Percentiles rank a stretch among this genome's conserved stretches.
Evolutionary conservation across 179 eudicot genomes (phyloP).

Genomic region (Dionaea muscipula): DNA sequence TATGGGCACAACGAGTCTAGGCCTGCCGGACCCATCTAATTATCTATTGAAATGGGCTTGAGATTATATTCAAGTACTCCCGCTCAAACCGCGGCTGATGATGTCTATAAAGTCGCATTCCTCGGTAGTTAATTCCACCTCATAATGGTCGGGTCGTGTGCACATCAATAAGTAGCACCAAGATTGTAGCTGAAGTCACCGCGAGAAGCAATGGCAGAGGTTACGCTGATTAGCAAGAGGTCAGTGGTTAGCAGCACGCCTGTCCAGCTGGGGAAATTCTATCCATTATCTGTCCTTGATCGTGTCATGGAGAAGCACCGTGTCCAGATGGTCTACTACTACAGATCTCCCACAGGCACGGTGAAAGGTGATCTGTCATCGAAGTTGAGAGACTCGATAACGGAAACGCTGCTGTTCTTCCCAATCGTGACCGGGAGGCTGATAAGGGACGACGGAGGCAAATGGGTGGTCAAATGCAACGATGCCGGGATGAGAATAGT

Average conservation of each 20-base stretch:
- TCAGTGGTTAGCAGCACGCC: slow-evolving; percentile 36
- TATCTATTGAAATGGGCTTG: too few relatives aligned
- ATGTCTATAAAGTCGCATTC: too few relatives aligned
- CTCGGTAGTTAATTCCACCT: too few relatives aligned
- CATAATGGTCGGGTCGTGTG: too few relatives aligned
- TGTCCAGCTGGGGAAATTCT: slow-evolving; percentile 29
- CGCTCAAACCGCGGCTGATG: too few relatives aligned
- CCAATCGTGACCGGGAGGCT: slow-evolving; percentile 39
- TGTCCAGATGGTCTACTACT: slow-evolving; percentile 34
- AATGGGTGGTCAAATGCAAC: slow-evolving; percentile 56
- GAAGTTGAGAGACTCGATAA: slow-evolving; percentile 22
- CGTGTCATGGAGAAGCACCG: slow-evolving; percentile 42
- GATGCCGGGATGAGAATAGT: slow-evolving; percentile 55
- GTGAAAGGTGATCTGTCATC: slow-evolving; percentile 15
- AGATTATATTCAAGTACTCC: too few relatives aligned
- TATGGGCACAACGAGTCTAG: too few relatives aligned
- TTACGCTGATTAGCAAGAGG: slow-evolving; percentile 27
- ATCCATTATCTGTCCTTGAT: slow-evolving; percentile 34
- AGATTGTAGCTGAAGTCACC: too few relatives aligned
- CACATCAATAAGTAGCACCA: too few relatives aligned
- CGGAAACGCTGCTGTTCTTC: slow-evolving; percentile 28
- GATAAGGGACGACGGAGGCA: slow-evolving; percentile 20
- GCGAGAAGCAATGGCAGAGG: slow-evolving; percentile 19
- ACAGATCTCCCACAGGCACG: slow-evolving; percentile 12
- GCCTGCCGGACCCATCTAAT: too few relatives aligned